These are phyloP conservation scores for Russula griseocarnosa DNA, from an alignment of 768 basidiomycete genomes.

Conservation along the genomic window DNA sequence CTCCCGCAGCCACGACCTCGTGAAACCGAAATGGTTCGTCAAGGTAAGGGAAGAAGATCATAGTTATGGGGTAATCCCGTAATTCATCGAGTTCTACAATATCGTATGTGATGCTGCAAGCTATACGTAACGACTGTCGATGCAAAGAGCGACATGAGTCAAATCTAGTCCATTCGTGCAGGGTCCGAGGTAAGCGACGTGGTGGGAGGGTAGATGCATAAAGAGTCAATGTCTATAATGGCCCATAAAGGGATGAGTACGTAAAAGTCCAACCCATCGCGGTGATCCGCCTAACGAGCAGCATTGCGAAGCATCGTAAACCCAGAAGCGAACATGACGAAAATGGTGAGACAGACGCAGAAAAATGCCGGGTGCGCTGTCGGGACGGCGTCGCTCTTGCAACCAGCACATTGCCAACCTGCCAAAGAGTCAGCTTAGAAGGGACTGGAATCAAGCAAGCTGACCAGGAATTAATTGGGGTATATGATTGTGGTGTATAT, in stretches of 20 bases:
- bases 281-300: conserved; percentile 25
- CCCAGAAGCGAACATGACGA: conserved; percentile 66
- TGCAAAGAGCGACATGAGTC: conserved; percentile 7
- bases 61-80: neutral
- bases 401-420: conserved; percentile 58
- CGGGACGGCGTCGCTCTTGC: conserved; percentile 41
- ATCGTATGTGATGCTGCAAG: conserved; percentile 10
- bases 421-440: conserved; percentile 1
- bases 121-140: conserved; percentile 17
- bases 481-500: conserved; percentile 74
- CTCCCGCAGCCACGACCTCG: neutral
- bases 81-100: conserved; percentile 18
- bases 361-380: conserved; percentile 52
- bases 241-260: neutral
- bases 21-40: neutral
- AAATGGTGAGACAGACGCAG: conserved; percentile 50
- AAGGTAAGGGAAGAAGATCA: neutral
- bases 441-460: conserved; percentile 22
- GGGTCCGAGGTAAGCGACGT: conserved; percentile 8
- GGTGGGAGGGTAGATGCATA: neutral
- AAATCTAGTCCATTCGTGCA: conserved; percentile 14
- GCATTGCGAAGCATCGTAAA: conserved; percentile 49
- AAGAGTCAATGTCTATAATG: conserved; percentile 21
- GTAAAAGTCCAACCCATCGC: conserved; percentile 12
- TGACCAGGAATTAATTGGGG: conserved; percentile 54